Evolutionary conservation across 768 basidiomycete genomes (phyloP).

Genomic region (Xanthoconium purpureum): DNA sequence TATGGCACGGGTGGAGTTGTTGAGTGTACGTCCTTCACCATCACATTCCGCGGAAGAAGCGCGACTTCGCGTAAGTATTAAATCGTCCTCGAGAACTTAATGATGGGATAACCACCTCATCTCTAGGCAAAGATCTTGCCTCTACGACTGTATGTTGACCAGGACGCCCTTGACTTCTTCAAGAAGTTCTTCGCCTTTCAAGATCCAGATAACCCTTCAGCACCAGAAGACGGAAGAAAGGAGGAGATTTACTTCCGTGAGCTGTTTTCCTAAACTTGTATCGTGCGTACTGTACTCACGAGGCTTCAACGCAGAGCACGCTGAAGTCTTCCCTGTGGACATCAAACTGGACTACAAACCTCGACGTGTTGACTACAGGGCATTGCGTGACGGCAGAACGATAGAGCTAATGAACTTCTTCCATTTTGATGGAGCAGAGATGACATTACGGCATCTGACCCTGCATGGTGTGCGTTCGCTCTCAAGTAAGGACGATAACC

Average conservation of each 20-base stretch:
- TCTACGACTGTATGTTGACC: constrained; percentile 90
- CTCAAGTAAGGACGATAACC: background rate
- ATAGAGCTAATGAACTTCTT: constrained; percentile 99
- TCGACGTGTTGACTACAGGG: constrained; percentile 91
- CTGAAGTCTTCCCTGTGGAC: constrained; percentile 92
- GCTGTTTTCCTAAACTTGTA: constrained; percentile 20
- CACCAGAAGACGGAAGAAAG: constrained; percentile 29
- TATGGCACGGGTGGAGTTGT: constrained; percentile 88
- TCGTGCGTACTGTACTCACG: constrained; percentile 4
- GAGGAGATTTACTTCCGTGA: constrained; percentile 73
- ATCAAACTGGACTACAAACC: constrained; percentile 98
- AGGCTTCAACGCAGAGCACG: constrained; percentile 58
- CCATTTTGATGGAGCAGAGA: constrained; percentile 98
- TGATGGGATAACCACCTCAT: background rate
- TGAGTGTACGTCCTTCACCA: constrained; percentile 68
- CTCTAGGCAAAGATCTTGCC: constrained; percentile 84
- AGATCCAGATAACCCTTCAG: constrained; percentile 45
- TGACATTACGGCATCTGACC: constrained; percentile 93
- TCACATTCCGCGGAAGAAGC: constrained; percentile 71
- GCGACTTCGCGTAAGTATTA: constrained; percentile 52
- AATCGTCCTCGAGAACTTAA: background rate
- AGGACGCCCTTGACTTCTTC: constrained; percentile 96
- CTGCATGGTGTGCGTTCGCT: constrained; percentile 73
- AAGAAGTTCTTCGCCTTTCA: constrained; percentile 95
- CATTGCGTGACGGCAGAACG: constrained; percentile 83